Base-by-base conservation (phyloP, 2,329 filamentous ascomycete genomes). In the Pestalotiopsis sp. region DNA sequence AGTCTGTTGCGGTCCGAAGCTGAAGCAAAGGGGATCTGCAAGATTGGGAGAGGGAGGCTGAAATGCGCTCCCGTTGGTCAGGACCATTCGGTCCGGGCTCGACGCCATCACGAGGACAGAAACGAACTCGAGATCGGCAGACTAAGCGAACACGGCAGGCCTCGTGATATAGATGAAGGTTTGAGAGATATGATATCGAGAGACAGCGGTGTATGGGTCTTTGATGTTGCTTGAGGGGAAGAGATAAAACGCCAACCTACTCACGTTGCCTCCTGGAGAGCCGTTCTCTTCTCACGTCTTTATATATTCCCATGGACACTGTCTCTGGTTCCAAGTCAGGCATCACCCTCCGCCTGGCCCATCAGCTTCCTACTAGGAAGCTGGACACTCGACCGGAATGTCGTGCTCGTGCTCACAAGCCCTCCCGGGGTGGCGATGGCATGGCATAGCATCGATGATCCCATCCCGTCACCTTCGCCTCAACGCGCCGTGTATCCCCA, bases 21-120 rank as follows among this genome's bases (percentile, higher is more conserved):
- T 69, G 65, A 69, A 69, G 68, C 49, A 61, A 13, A 69, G 52
- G 41, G 68, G 65, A 45, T 69, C 65, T 36, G 59, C 41, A 23
- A 41, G 61, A 13, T 65, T 62, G 65, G 45, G 25, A 25, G 49
- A 20, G 14, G 7, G 7, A 11, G 20, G 11, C 9, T 45, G 41
- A 17, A 23, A 17, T 13, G 27, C 4, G 4, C 13, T 65, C 49
- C 27, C 45, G 27, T 38, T 27, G n/a, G 63, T 23, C 63, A 14
- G 41, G 14, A 39, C 7, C 20, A 39, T 12, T 57, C 52, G 9
- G 41, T 27, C n/a, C 63, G 45, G 17, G 38, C 17, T 45, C 9
- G 62, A 49, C 23, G 62, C 63, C 63, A 66, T 66, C 23, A 25
- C 39, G 62, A 65, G 62, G 20, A 36, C 31, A 65, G 11, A 62